Conservation (phyloP, 2,329 filamentous ascomycete species). For the Botrytis hyacinthi region DNA sequence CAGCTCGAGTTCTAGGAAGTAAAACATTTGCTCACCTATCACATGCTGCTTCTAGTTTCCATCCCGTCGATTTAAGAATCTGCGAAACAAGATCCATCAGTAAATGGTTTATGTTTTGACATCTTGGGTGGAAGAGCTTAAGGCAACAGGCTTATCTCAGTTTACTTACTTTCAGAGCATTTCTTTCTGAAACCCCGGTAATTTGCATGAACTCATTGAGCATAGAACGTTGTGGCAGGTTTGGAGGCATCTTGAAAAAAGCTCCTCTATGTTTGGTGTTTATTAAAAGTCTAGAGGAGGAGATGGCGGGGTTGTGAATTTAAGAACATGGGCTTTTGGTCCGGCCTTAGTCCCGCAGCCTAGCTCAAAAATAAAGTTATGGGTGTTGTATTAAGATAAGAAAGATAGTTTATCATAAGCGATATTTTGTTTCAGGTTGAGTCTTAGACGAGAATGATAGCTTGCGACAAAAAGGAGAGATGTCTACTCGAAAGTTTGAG, state of each 20-base stretch:
- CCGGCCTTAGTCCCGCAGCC: constrained; percentile 12
- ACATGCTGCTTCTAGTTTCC: constrained; percentile 41
- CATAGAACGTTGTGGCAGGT: constrained; percentile 29
- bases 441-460: constrained; percentile 1
- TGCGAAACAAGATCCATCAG: constrained; percentile 32
- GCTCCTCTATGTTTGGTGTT: neutral
- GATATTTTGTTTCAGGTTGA: constrained; percentile 1
- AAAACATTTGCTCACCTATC: constrained; percentile 40
- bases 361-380: constrained; percentile 14
- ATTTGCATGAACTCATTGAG: constrained; percentile 36
- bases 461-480: neutral
- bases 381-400: neutral
- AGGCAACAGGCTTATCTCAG: constrained; percentile 10
- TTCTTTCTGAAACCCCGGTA: constrained; percentile 37
- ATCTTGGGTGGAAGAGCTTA: neutral
- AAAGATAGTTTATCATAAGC: constrained; percentile 19
- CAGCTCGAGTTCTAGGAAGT: neutral
- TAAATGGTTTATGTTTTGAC: constrained; percentile 20
- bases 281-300: neutral
- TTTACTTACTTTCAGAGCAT: constrained; percentile 34
- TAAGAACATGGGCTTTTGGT: neutral
- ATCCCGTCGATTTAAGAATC: constrained; percentile 40
- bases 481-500: neutral
- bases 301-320: constrained; percentile 16
- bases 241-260: constrained; percentile 36